Evolutionary conservation across 768 basidiomycete genomes (phyloP).

Genomic region (Serendipita indica): DNA sequence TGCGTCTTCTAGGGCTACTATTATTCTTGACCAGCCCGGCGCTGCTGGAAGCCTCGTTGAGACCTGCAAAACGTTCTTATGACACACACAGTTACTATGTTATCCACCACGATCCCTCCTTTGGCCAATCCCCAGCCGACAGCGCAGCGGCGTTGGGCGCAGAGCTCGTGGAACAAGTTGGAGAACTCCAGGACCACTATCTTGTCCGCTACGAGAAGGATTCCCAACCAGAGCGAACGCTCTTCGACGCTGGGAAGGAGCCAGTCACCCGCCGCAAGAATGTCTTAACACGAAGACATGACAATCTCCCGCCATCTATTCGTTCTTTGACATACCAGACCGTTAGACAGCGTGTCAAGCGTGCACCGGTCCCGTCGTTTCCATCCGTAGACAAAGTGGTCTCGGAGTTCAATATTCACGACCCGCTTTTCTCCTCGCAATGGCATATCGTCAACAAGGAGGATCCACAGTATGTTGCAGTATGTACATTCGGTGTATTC

Average conservation of each 20-base stretch:
- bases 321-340: conserved; percentile 14
- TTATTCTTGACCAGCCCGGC: background rate
- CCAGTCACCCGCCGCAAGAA: conserved; percentile 10
- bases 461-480: conserved; percentile 19
- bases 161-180: conserved; percentile 33
- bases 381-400: conserved; percentile 16
- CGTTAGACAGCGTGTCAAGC: conserved; percentile 15
- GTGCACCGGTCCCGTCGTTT: conserved; percentile 10
- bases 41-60: background rate
- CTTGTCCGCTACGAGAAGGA: conserved; percentile 21
- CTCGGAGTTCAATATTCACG: conserved; percentile 24
- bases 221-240: background rate
- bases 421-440: conserved; percentile 30
- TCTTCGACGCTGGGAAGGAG: background rate
- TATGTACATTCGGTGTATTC: background rate
- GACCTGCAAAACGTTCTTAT: conserved; percentile 22
- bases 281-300: conserved; percentile 9
- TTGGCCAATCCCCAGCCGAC: conserved; percentile 14
- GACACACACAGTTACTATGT: conserved; percentile 30
- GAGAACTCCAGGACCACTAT: conserved; percentile 31
- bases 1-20: background rate
- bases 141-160: conserved; percentile 24
- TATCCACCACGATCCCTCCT: conserved; percentile 16
- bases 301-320: conserved; percentile 8
- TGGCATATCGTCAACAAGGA: conserved; percentile 36